Evolutionary conservation across 169 alveolate species (phyloP).

Genomic region (Plasmodium falciparum): DNA sequence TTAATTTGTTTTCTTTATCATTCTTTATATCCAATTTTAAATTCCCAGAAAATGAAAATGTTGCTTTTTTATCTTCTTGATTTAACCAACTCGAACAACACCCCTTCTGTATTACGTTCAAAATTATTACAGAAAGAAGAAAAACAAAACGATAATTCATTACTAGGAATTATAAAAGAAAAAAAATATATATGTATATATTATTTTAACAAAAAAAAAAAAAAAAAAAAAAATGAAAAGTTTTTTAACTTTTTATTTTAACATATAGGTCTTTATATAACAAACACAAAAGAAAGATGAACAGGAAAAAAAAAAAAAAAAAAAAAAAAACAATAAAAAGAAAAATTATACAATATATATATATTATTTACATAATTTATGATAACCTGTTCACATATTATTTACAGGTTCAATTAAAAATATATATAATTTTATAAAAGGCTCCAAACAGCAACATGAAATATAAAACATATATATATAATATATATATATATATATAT

Average conservation of each 20-base stretch:
- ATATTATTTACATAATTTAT: too few species aligned
- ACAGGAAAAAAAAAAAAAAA: too few species aligned
- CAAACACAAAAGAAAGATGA: background rate
- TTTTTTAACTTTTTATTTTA: background rate
- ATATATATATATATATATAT: too few species aligned
- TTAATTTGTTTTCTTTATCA: background rate
- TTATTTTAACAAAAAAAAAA: background rate
- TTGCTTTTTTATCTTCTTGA: constrained; percentile 1
- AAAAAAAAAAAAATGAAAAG: constrained; percentile 1
- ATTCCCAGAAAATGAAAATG: constrained; percentile 55
- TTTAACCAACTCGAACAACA: background rate
- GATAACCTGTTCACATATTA: too few species aligned
- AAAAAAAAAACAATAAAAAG: too few species aligned
- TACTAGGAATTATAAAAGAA: constrained; percentile 1
- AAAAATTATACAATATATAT: too few species aligned
- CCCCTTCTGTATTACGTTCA: background rate
- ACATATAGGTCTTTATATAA: background rate
- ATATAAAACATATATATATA: too few species aligned
- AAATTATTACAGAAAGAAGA: constrained; percentile 11
- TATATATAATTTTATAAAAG: too few species aligned
- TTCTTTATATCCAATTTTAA: constrained; percentile 1
- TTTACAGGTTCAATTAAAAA: too few species aligned
- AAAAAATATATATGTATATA: background rate
- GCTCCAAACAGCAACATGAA: too few species aligned
- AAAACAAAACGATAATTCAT: constrained; percentile 20